Conservation (phyloP, 768 basidiomycete species). For the Lactarius trivialis region DNA sequence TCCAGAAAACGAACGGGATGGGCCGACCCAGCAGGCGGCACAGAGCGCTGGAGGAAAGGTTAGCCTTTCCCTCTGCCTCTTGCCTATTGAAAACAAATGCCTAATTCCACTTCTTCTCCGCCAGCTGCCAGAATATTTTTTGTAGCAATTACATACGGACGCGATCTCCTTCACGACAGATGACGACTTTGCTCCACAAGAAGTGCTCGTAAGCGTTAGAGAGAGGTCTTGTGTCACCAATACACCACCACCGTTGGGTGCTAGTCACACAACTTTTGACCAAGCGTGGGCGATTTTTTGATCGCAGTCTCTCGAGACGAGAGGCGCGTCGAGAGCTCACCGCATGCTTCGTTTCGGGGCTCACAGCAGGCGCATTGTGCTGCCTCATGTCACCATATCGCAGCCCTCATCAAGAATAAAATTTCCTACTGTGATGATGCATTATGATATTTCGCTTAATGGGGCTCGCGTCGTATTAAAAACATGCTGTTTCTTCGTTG, state of each 20-base stretch:
- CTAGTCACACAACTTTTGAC: not conserved
- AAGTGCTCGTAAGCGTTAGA: conserved; percentile 16
- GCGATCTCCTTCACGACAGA: conserved; percentile 16
- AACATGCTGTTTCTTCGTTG: conserved; percentile 18
- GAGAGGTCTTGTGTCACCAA: conserved; percentile 1
- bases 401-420: conserved; percentile 11
- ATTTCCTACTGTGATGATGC: conserved; percentile 4
- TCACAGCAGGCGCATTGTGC: not conserved
- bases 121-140: conserved; percentile 79
- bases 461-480: conserved; percentile 13
- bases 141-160: conserved; percentile 29
- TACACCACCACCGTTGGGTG: conserved; percentile 5
- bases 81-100: not conserved
- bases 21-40: conserved; percentile 70
- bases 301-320: conserved; percentile 3
- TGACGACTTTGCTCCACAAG: conserved; percentile 17
- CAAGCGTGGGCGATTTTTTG: not conserved
- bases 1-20: conserved; percentile 94
- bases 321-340: not conserved
- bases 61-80: conserved; percentile 20
- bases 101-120: conserved; percentile 14
- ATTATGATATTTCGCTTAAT: conserved; percentile 13
- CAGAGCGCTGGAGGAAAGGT: conserved; percentile 73
- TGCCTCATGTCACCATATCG: conserved; percentile 11
- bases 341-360: not conserved